Percentiles rank a stretch among this genome's conserved stretches.
Evolutionary conservation across 208 protist species (phyloP).

Genomic region (Phytomonas francai): DNA sequence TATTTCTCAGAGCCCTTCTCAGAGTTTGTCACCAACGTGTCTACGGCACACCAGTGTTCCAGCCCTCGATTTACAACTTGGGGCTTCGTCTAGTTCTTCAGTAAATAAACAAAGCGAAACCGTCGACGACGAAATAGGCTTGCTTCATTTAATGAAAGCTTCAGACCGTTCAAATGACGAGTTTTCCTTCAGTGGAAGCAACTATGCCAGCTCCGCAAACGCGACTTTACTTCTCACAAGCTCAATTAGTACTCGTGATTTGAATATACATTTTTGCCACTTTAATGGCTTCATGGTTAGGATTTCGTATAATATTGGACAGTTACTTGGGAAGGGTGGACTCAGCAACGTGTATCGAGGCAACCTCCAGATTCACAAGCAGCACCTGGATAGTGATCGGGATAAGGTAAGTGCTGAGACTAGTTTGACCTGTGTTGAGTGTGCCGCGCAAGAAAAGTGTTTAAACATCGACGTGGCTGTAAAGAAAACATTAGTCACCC

Average conservation of each 20-base stretch:
- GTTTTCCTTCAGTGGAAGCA: neutral
- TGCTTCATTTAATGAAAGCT: slow-evolving; percentile 2
- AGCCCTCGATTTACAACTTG: neutral
- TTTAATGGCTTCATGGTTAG: neutral
- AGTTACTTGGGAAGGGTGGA: neutral
- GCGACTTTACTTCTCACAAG: neutral
- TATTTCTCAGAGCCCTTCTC: neutral
- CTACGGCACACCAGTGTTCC: neutral
- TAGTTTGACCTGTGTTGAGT: neutral
- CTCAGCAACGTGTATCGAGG: neutral
- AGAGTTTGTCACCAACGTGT: neutral
- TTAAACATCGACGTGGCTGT: neutral
- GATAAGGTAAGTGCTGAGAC: neutral
- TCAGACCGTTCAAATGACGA: neutral
- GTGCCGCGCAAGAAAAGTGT: neutral
- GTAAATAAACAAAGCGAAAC: neutral
- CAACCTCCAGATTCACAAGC: neutral
- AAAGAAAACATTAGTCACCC: neutral
- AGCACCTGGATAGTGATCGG: neutral
- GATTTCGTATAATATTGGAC: neutral
- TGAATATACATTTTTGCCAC: neutral
- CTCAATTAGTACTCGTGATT: neutral
- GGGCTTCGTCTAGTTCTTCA: neutral
- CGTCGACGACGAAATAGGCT: neutral
- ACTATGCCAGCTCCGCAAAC: neutral